Evolutionary conservation across 768 basidiomycete genomes (phyloP), one percentile per base, ranked within the genome.

Genomic region (Tricholoma hemisulphureum): DNA sequence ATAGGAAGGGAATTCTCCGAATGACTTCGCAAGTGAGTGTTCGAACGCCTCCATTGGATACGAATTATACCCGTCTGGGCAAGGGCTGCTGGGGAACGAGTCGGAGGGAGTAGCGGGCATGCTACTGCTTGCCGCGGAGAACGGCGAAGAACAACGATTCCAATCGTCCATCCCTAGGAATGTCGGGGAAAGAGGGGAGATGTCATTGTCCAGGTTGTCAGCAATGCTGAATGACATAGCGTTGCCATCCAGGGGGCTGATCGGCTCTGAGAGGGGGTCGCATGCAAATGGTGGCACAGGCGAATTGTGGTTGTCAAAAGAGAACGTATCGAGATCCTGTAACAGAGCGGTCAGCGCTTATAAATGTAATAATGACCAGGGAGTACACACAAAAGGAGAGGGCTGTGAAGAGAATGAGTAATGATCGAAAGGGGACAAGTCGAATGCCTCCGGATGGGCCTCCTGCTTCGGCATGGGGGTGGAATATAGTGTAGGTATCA

Each of bases 351-450:
- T 51, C 11, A 31, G 20, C 13, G n/a, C 48, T 16, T 51, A 60
- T 35, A 6, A 53, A 48, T 8, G 21, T 49, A 37, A 58, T 28
- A 11, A 23, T 26, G 34, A 62, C 57, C n/a, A 51, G 58, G 43
- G 77, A 82, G 71, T 72, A 86, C 84, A 63, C 82, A 80, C 11
- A 77, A 74, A 49, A 28, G 80, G 69, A 64, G 83, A 79, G 18
- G 76, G 71, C 61, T 80, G 80, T 23, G 62, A 56, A 35, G 70
- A 56, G 55, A 69, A 66, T 13, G 69, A 55, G 39, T 71, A 69
- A 10, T 71, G 61, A 51, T 70, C 66, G 53, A 76, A 77, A 6
- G 77, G 70, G 54, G 73, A 63, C 61, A 66, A 60, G 55, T 67
- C 61, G 49, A 70, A 71, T 56, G 72, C 66, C 62, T 71, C 71